These are phyloP conservation scores for Taphrina pruni DNA, from an alignment of 1,139 yeast species.

Conservation along the genomic window DNA sequence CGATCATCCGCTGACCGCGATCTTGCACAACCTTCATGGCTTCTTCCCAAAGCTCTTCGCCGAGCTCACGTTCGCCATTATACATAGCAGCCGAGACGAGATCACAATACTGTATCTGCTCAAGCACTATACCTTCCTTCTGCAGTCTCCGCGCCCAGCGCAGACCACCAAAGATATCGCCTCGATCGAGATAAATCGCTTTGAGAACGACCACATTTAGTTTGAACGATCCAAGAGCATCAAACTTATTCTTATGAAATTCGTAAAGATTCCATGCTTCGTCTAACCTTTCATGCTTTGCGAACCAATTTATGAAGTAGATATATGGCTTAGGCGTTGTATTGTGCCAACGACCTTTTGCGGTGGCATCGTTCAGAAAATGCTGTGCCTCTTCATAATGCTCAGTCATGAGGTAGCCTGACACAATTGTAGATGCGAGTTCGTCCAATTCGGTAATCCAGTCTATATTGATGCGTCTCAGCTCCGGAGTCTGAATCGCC, in stretches of 20 bases:
- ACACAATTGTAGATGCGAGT: constrained; percentile 14
- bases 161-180: constrained; percentile 18
- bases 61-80: constrained; percentile 28
- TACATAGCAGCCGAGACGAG: constrained; percentile 25
- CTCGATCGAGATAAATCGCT: constrained; percentile 4
- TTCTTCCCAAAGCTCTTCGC: constrained; percentile 21
- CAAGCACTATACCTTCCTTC: not conserved
- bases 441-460: constrained; percentile 14
- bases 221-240: not conserved
- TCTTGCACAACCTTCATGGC: not conserved
- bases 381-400: constrained; percentile 29
- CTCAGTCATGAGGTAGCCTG: constrained; percentile 28
- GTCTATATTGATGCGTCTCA: constrained; percentile 6
- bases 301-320: constrained; percentile 19
- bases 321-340: constrained; percentile 23
- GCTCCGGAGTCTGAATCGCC: constrained; percentile 26
- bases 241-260: constrained; percentile 4
- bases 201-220: constrained; percentile 18
- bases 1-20: not conserved
- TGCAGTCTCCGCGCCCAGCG: constrained; percentile 7
- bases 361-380: constrained; percentile 14
- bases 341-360: constrained; percentile 22
- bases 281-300: constrained; percentile 12
- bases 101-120: constrained; percentile 14
- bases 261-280: constrained; percentile 35